These are phyloP conservation scores for Penicillium polonicum DNA, from an alignment of 2,329 filamentous ascomycete genomes.

Conservation along the genomic window DNA sequence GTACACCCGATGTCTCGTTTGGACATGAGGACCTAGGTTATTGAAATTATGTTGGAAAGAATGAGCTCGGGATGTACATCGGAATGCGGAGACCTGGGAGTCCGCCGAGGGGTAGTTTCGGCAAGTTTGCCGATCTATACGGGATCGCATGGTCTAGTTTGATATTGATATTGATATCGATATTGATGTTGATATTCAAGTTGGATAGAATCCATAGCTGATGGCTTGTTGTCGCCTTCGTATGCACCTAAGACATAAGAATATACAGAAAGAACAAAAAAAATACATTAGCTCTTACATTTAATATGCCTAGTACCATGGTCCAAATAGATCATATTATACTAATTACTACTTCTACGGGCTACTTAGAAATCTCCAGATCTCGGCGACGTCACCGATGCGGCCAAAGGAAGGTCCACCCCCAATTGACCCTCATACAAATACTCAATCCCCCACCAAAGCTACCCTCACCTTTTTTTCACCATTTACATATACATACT, in stretches of 20 bases:
- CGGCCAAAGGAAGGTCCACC: slow-evolving; percentile 15
- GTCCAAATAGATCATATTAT: no score
- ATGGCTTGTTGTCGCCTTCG: no score
- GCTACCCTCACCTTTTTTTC: background rate
- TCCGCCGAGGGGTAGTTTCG: background rate
- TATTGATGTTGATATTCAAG: no score
- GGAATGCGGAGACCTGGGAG: background rate
- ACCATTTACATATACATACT: background rate
- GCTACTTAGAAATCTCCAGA: background rate
- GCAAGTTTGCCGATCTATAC: background rate
- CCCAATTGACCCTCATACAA: background rate
- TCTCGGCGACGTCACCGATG: slow-evolving; percentile 2
- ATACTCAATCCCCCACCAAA: background rate
- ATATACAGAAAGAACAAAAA: no score
- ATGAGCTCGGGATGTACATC: background rate
- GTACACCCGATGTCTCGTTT: slow-evolving; percentile 11
- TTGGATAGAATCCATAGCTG: no score
- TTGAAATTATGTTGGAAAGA: background rate
- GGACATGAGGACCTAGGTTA: slow-evolving; percentile 4
- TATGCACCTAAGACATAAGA: no score
- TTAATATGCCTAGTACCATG: no score
- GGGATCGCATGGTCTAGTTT: background rate
- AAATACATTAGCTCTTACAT: no score
- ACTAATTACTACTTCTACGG: no score
- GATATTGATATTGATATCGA: no score